Conservation (phyloP, 164 flowering plant species). For the Chimonanthus praecox region DNA sequence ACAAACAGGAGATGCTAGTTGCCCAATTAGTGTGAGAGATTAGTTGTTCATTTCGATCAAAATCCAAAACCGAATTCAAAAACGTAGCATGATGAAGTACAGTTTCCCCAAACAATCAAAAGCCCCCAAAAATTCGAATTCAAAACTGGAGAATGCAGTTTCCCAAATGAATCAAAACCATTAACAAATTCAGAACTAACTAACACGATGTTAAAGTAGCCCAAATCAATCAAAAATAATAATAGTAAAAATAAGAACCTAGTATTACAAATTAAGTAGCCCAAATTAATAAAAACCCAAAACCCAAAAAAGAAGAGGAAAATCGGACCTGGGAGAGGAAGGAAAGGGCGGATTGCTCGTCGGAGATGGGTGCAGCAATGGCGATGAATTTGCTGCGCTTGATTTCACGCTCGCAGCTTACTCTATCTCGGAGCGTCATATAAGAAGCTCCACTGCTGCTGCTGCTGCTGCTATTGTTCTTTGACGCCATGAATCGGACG, state of each 20-base stretch:
- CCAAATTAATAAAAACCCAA: not conserved
- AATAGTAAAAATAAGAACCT: not conserved
- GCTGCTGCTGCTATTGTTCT: too few relatives aligned
- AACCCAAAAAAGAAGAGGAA: not conserved
- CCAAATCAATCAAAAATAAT: not conserved
- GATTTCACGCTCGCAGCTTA: slow-evolving; percentile 54
- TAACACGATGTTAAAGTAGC: too few relatives aligned
- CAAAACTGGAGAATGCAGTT: too few relatives aligned
- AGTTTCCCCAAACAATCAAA: too few relatives aligned
- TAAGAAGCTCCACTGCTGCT: slow-evolving; percentile 22
- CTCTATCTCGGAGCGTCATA: slow-evolving; percentile 58
- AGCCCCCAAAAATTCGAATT: too few relatives aligned
- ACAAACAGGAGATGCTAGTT: too few relatives aligned
- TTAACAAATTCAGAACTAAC: too few relatives aligned
- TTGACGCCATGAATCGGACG: not conserved
- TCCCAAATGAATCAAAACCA: too few relatives aligned
- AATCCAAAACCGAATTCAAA: too few relatives aligned
- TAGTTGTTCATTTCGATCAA: too few relatives aligned
- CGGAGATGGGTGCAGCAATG: slow-evolving; percentile 64
- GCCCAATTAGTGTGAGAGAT: too few relatives aligned
- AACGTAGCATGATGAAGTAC: too few relatives aligned
- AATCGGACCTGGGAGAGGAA: slow-evolving; percentile 64
- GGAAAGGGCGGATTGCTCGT: slow-evolving; percentile 58
- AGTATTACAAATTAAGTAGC: not conserved
- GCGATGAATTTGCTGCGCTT: slow-evolving; percentile 95